Evolutionary conservation across 2,329 filamentous ascomycete species (phyloP).

Genomic region (Fusarium guadeloupense): DNA sequence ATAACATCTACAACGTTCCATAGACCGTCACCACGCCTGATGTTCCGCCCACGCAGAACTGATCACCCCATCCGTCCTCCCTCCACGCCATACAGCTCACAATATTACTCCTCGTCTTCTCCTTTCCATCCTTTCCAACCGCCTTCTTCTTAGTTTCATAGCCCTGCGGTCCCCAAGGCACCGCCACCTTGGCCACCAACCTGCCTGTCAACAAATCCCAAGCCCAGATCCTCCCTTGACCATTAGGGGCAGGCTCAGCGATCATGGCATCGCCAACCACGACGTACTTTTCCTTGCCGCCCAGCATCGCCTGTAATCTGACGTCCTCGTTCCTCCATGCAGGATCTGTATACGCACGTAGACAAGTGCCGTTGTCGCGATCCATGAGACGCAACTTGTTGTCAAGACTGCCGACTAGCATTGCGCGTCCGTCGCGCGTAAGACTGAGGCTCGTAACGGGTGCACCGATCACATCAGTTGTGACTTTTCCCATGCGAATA

Average conservation of each 20-base stretch:
- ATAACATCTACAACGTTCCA: constrained; percentile 49
- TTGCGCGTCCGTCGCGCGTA: constrained; percentile 75
- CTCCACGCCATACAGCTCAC: constrained; percentile 71
- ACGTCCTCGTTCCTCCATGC: constrained; percentile 72
- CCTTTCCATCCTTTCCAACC: constrained; percentile 68
- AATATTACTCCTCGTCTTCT: constrained; percentile 67
- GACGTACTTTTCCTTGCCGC: constrained; percentile 78
- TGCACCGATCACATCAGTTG: constrained; percentile 74
- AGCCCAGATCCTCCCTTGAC: constrained; percentile 72
- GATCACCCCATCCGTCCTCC: constrained; percentile 68
- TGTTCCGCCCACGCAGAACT: constrained; percentile 72
- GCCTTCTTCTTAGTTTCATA: constrained; percentile 60
- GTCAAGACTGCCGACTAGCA: constrained; percentile 81
- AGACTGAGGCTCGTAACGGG: constrained; percentile 79
- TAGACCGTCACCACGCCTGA: constrained; percentile 73
- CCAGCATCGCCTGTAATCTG: constrained; percentile 79
- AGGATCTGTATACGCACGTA: constrained; percentile 74
- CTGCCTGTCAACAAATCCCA: constrained; percentile 87
- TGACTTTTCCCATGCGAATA: constrained; percentile 75
- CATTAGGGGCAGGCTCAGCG: constrained; percentile 39
- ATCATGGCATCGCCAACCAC: constrained; percentile 80
- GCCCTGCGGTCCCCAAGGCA: constrained; percentile 65
- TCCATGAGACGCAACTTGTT: constrained; percentile 84
- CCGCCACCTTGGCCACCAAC: constrained; percentile 67
- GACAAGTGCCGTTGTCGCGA: constrained; percentile 73